Evolutionary conservation across 2,329 filamentous ascomycete genomes (phyloP).

Genomic region (Fusarium keratoplasticum): DNA sequence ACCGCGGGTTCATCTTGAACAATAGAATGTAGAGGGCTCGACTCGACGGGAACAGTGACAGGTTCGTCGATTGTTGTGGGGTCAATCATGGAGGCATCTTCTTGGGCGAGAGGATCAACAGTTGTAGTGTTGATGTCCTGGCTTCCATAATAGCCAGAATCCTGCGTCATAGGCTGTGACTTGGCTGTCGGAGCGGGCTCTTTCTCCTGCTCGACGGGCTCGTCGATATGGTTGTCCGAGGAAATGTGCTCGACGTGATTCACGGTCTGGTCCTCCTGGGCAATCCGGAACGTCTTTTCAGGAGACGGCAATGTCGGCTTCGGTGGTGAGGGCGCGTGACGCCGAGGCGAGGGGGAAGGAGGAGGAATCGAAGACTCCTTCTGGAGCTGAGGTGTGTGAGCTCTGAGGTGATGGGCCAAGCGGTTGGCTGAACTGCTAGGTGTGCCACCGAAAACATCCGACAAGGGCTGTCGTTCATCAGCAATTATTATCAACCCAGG

Average conservation of each 20-base stretch:
- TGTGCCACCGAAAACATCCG: slow-evolving; percentile 68
- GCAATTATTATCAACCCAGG: slow-evolving; percentile 1
- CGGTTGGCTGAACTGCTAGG: slow-evolving; percentile 66
- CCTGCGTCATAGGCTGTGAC: slow-evolving; percentile 49
- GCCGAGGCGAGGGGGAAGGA: slow-evolving; percentile 49
- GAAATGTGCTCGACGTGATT: slow-evolving; percentile 10
- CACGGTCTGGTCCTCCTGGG: slow-evolving; percentile 10
- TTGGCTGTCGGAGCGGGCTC: slow-evolving; percentile 3
- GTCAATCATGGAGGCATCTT: slow-evolving; percentile 35
- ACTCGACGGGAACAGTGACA: slow-evolving; percentile 27
- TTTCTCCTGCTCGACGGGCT: slow-evolving; percentile 5
- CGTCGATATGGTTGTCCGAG: slow-evolving; percentile 23
- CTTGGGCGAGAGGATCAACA: slow-evolving; percentile 36
- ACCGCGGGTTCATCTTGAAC: neutral
- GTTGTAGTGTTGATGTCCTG: slow-evolving; percentile 55
- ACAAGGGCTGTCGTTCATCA: slow-evolving; percentile 64
- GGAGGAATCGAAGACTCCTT: slow-evolving; percentile 52
- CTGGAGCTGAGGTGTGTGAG: slow-evolving; percentile 68
- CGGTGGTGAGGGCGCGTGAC: slow-evolving; percentile 49
- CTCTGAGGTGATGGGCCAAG: slow-evolving; percentile 61
- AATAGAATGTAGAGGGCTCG: slow-evolving; percentile 39
- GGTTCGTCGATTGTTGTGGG: slow-evolving; percentile 28
- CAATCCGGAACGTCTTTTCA: slow-evolving; percentile 5
- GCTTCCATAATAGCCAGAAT: slow-evolving; percentile 80
- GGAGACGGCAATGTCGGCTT: slow-evolving; percentile 37